Conservation (phyloP, 441 rosid species). For the Capsella rubella region DNA sequence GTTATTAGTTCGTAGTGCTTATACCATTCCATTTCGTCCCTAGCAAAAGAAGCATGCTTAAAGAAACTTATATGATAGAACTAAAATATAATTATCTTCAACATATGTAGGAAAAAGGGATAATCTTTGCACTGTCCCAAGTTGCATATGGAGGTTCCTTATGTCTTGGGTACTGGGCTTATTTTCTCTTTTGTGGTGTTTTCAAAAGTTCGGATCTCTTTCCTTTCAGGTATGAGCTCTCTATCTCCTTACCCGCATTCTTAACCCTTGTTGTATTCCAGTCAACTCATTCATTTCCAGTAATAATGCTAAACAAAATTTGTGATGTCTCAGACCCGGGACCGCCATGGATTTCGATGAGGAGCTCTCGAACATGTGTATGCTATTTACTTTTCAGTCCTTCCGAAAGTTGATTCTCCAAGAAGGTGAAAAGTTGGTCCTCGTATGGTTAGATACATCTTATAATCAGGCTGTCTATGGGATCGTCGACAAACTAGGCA, state of each 20-base stretch:
- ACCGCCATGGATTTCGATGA: conserved; percentile 59
- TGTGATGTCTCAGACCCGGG: conserved; percentile 59
- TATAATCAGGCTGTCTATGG: conserved; percentile 97
- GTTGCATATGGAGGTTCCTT: conserved; percentile 83
- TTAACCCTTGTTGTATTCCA: conserved; percentile 14
- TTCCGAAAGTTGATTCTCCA: conserved; percentile 86
- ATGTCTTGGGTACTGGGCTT: conserved; percentile 86
- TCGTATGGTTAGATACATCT: conserved; percentile 93
- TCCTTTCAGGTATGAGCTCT: conserved; percentile 76
- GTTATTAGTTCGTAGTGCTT: conserved; percentile 2
- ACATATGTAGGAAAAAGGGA: conserved; percentile 66
- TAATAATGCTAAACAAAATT: conserved; percentile 19
- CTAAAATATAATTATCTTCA: background rate
- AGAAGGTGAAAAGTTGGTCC: conserved; percentile 94
- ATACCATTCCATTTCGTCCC: conserved; percentile 4
- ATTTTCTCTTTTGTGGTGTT: conserved; percentile 61
- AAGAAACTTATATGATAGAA: conserved; percentile 1
- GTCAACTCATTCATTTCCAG: conserved; percentile 25
- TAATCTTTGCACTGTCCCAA: conserved; percentile 77
- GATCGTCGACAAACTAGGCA: conserved; percentile 89
- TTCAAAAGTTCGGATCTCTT: conserved; percentile 62
- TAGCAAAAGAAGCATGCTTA: background rate
- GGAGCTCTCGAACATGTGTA: conserved; percentile 85
- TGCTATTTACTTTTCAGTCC: conserved; percentile 85
- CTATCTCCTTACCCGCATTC: conserved; percentile 32